Evolutionary conservation across 1,139 yeast genomes (phyloP), one percentile per base, ranked within the genome.

Genomic region (Lodderomyces parapsilosis): DNA sequence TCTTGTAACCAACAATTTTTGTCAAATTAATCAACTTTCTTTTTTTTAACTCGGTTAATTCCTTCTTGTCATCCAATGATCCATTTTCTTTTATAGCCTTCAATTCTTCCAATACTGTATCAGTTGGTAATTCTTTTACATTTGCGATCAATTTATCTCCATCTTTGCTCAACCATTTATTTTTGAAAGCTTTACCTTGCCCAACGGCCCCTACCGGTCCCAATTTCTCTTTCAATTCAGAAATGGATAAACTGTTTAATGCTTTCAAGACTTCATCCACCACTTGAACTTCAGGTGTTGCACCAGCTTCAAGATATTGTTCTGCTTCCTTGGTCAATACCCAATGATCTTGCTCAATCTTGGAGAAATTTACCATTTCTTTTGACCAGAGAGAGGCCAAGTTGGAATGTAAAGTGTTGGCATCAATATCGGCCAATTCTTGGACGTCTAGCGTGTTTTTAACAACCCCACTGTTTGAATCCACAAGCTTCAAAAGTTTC

Each of bases 161-260:
- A 50, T 85, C 86, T 65, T 93, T 93, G 53, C 80, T 71, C 57
- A 93, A 83, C 99, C 99, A 93, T 40, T 96, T 96, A 65, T 91
- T 91, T 68, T 90, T 93, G 78, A 93, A 93, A n/a, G 98, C 99
- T 59, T 91, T 85, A 56, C 96, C 96, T 70, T 93, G 99, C 48
- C 99, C 99, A 50, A 91, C 78, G 56, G 85, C 83, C 47, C 97
- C 98, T 49, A 81, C 79, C 40, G 82, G 70, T 41, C 98, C 97
- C 65, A 91, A 74, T 51, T 84, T 80, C 46, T 81, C 64, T 53
- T 81, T 80, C 46, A 93, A 95, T 46, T 93, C 97, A 19, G 86
- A 64, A 53, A 93, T 83, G 59, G 87, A 86, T 58, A 93, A 76
- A 36, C 94, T 90, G 47, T 86, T 95, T 46, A 90, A 65, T 33